Conservation (phyloP, 2,329 filamentous ascomycete genomes). For the Penicillium sp. region DNA sequence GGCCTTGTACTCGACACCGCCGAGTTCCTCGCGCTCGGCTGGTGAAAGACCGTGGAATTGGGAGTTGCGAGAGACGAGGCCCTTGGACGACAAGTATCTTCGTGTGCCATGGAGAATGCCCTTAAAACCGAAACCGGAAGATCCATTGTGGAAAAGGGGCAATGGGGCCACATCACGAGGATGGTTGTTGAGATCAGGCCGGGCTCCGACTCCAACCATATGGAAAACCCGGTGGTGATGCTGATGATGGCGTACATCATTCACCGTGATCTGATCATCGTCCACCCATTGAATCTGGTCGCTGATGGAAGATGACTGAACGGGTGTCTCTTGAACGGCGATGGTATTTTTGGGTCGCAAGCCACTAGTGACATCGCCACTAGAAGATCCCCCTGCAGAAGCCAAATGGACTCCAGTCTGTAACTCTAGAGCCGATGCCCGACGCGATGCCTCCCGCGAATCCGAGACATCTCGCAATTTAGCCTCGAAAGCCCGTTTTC, state of each 20-base stretch:
- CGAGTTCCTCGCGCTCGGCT: conserved; percentile 40
- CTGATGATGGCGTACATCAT: conserved; percentile 14
- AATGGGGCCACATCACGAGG: conserved; percentile 27
- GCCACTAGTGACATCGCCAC: background rate
- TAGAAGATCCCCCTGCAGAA: background rate
- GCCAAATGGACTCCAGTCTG: background rate
- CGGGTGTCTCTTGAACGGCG: background rate
- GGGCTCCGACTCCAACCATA: conserved; percentile 35
- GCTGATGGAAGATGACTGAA: conserved; percentile 2
- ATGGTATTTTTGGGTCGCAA: conserved; percentile 1
- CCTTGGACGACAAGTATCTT: conserved; percentile 30
- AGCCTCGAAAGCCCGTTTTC: conserved; percentile 58
- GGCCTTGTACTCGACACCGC: conserved; percentile 43
- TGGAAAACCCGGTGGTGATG: conserved; percentile 30
- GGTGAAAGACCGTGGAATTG: conserved; percentile 47
- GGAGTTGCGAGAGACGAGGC: conserved; percentile 44
- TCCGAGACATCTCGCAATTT: conserved; percentile 53
- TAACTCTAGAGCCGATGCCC: conserved; percentile 9
- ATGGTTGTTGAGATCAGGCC: conserved; percentile 33
- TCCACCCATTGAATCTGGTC: conserved; percentile 26
- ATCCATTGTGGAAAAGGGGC: conserved; percentile 15
- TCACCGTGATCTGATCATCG: conserved; percentile 29
- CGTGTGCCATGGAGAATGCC: conserved; percentile 26
- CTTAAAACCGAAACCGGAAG: conserved; percentile 19
- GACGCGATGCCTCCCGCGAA: conserved; percentile 18